Evolutionary conservation across 2,329 filamentous ascomycete genomes (phyloP), one percentile per base, ranked within the genome.

Genomic region (Coniochaeta ligniaria): DNA sequence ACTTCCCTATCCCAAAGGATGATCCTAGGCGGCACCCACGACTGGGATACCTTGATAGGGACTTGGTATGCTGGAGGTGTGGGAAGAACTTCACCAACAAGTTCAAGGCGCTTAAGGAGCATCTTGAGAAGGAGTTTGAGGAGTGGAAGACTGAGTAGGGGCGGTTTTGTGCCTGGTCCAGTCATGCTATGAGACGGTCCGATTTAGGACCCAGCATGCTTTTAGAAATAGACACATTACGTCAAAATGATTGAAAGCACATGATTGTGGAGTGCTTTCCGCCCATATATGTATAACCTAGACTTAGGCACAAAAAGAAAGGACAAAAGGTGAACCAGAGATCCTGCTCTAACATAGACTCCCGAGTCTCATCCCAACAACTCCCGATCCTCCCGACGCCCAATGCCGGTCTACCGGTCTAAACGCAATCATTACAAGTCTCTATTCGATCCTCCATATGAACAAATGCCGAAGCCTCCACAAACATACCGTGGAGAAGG

Each of bases 41-140:
- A 61, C 76, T 81, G 60, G 80, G 81, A 20, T 92, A 89, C 73
- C 74, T 92, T 63, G 76, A 80, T 38, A 73, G 75, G 62, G 87
- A 92, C 62, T 80, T 96, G 72, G 75, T 76, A 64, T 98, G 95
- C 72, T 98, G 95, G 94, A 82, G 91, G 58, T 98, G 95, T 75
- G 85, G 86, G 1, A 75, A 73, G 72, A 83, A 85, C 59, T 97
- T 95, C 74, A 83, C 82, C 22, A 91, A 90, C 65, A 83, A 81
- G 70, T 96, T 97, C 72, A 78, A 83, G 65, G 80, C 79, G 71
- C 72, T 96, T 59, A 95, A 95, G 73, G 79, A 77, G 62, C 93
- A 99, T 77, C 64, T 90, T 22, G 77, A 76, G 41, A 70, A 78
- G 0, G 85, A 90, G 69, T 80, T 89, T 33, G 79, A 83, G 36